A percentile compares a stretch with the other conserved stretches of the same genome.
These are phyloP conservation scores for Peronospora destructor DNA, from an alignment of 352 stramenopile genomes.

Conservation along the genomic window DNA sequence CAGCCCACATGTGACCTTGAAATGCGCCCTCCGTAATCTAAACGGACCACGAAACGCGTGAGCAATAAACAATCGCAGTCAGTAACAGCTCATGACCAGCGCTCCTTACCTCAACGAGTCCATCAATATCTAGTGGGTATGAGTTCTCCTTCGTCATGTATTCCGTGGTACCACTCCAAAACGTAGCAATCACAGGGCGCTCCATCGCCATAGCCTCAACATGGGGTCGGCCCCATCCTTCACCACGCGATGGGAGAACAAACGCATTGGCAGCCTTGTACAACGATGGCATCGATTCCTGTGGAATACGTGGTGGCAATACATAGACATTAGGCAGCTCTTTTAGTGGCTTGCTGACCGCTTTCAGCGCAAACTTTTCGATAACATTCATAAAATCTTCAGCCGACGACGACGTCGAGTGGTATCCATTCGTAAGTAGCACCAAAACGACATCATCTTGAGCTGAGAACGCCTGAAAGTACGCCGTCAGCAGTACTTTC, in stretches of 20 bases:
- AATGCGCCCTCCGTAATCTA: slow-evolving; percentile 80
- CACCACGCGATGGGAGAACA: slow-evolving; percentile 87
- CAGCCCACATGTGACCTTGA: slow-evolving; percentile 74
- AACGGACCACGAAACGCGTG: neutral
- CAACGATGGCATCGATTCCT: slow-evolving; percentile 46
- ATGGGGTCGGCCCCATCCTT: slow-evolving; percentile 90
- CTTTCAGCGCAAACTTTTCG: slow-evolving; percentile 43
- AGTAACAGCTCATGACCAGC: neutral
- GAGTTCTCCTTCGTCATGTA: slow-evolving; percentile 86
- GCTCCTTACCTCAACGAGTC: slow-evolving; percentile 56
- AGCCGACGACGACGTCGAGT: slow-evolving; percentile 41
- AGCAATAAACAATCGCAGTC: neutral
- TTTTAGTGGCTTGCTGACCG: slow-evolving; percentile 34
- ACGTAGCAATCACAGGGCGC: slow-evolving; percentile 86
- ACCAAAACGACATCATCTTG: slow-evolving; percentile 69
- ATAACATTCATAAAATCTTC: slow-evolving; percentile 50
- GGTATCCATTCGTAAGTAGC: slow-evolving; percentile 86
- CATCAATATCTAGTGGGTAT: slow-evolving; percentile 73
- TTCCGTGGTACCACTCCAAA: slow-evolving; percentile 87
- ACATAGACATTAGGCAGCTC: slow-evolving; percentile 58
- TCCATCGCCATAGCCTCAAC: slow-evolving; percentile 92
- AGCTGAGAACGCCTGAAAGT: slow-evolving; percentile 64
- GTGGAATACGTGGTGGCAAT: slow-evolving; percentile 51
- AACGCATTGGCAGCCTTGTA: slow-evolving; percentile 81
- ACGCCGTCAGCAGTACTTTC: slow-evolving; percentile 81